A percentile compares a stretch with the other conserved stretches of the same genome.
Conservation (phyloP, 768 basidiomycete species). For the Coprinellus aureogranulatus region DNA sequence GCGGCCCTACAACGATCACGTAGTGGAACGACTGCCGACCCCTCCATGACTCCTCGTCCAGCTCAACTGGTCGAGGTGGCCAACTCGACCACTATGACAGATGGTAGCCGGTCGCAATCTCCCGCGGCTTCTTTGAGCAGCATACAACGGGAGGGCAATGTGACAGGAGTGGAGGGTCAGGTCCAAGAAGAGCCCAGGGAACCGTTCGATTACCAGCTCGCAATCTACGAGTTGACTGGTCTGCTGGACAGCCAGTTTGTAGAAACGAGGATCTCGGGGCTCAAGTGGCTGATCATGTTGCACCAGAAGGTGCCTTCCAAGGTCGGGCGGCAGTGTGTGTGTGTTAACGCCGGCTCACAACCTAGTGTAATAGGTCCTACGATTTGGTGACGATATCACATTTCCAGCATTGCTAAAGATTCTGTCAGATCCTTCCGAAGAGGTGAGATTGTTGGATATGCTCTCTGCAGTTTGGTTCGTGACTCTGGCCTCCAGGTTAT, state of each 20-base stretch:
- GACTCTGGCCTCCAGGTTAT: constrained; percentile 60
- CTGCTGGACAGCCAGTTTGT: constrained; percentile 97
- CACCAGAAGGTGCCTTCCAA: constrained; percentile 97
- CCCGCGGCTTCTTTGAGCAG: constrained; percentile 48
- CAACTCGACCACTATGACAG: constrained; percentile 19
- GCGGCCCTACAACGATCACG: constrained; percentile 16
- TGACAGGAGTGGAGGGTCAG: constrained; percentile 24
- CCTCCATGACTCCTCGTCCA: constrained; percentile 37
- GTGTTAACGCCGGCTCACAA: too few species aligned
- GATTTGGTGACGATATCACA: constrained; percentile 73
- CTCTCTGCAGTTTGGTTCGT: not conserved
- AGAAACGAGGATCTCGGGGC: constrained; percentile 90
- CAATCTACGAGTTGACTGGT: constrained; percentile 87
- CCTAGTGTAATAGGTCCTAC: too few species aligned
- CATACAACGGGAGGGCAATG: constrained; percentile 1
- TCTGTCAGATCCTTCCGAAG: constrained; percentile 93
- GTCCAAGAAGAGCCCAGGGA: constrained; percentile 52
- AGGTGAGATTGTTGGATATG: constrained; percentile 44
- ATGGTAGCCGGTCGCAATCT: constrained; percentile 59
- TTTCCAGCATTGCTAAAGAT: constrained; percentile 95
- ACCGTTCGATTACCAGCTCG: constrained; percentile 87
- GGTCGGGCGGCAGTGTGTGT: constrained; percentile 36
- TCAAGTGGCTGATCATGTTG: constrained; percentile 98
- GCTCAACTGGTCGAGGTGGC: constrained; percentile 13
- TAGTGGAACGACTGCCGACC: constrained; percentile 13